These are phyloP conservation scores for Erodium moschatum DNA, from an alignment of 441 rosid genomes.

Conservation along the genomic window DNA sequence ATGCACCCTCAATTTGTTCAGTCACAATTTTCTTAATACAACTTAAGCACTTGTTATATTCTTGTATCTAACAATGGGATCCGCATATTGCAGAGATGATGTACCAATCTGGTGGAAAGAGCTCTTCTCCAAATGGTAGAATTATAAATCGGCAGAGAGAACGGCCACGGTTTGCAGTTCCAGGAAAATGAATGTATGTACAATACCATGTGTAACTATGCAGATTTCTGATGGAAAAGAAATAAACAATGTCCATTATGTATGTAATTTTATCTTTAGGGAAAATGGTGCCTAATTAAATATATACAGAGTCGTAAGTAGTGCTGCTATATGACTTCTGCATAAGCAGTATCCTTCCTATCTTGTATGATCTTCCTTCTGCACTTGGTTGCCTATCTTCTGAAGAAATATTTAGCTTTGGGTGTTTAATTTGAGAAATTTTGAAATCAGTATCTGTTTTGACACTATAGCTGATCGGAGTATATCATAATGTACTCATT, in stretches of 20 bases:
- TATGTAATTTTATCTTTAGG: background rate
- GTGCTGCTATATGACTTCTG: background rate
- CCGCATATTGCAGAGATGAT: conserved; percentile 36
- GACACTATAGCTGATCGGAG: too few relatives aligned
- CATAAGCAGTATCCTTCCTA: background rate
- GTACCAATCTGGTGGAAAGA: conserved; percentile 50
- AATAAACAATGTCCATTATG: background rate
- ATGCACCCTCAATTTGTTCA: background rate
- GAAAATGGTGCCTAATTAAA: too few relatives aligned
- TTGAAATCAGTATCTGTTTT: too few relatives aligned
- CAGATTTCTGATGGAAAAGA: conserved; percentile 21
- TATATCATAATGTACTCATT: too few relatives aligned
- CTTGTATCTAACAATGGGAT: conserved; percentile 11
- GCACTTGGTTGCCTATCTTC: background rate
- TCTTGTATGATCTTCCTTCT: background rate
- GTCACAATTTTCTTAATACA: background rate
- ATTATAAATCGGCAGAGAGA: conserved; percentile 31
- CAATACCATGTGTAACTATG: conserved; percentile 15
- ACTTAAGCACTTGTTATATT: background rate
- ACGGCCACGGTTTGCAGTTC: conserved; percentile 24
- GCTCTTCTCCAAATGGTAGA: conserved; percentile 28
- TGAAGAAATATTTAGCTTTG: too few relatives aligned
- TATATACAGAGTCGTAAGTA: background rate
- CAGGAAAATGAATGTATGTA: conserved; percentile 29
- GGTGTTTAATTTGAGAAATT: too few relatives aligned